phyloP scores from a whole-genome alignment of 805 yeast genomes.

The Debaryomyces prosopidis region DNA sequence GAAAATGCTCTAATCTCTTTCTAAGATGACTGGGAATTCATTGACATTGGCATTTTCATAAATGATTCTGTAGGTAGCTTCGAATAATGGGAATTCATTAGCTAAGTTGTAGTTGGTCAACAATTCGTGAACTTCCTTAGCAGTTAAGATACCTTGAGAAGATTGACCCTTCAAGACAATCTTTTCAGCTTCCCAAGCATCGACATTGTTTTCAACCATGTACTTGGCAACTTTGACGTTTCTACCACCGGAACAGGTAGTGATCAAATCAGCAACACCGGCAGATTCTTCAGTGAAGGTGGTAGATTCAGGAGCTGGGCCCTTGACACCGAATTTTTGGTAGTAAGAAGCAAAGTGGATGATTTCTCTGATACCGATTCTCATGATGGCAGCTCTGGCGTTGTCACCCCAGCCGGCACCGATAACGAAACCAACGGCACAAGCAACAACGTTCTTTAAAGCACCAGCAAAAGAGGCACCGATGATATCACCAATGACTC shows the following conservation, averaged over 20 bases:
- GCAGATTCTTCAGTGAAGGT: conserved; percentile 48
- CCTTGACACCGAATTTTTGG: conserved; percentile 58
- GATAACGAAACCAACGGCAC: conserved; percentile 48
- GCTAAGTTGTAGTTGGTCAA: conserved; percentile 33
- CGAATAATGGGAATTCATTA: conserved; percentile 45
- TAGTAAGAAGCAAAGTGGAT: conserved; percentile 36
- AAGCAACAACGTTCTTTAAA: conserved; percentile 46
- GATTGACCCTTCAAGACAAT: conserved; percentile 46
- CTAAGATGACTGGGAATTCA: conserved; percentile 43
- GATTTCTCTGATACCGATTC: conserved; percentile 44
- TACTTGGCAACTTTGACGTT: conserved; percentile 47
- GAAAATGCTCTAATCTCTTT: conserved; percentile 10
- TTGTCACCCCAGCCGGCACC: conserved; percentile 52
- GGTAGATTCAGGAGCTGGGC: conserved; percentile 34
- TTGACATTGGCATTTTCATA: conserved; percentile 42
- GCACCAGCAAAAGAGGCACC: conserved; percentile 51
- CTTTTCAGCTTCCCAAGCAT: conserved; percentile 45
- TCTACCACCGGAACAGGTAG: conserved; percentile 50
- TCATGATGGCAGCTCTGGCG: conserved; percentile 49
- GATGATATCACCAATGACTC: conserved; percentile 44
- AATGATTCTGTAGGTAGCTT: conserved; percentile 45
- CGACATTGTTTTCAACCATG: conserved; percentile 44
- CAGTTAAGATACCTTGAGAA: conserved; percentile 48
- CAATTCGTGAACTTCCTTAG: conserved; percentile 48
- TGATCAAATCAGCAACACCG: conserved; percentile 50